Evolutionary conservation across 805 yeast species (phyloP).

Genomic region (Starmera quercuum): DNA sequence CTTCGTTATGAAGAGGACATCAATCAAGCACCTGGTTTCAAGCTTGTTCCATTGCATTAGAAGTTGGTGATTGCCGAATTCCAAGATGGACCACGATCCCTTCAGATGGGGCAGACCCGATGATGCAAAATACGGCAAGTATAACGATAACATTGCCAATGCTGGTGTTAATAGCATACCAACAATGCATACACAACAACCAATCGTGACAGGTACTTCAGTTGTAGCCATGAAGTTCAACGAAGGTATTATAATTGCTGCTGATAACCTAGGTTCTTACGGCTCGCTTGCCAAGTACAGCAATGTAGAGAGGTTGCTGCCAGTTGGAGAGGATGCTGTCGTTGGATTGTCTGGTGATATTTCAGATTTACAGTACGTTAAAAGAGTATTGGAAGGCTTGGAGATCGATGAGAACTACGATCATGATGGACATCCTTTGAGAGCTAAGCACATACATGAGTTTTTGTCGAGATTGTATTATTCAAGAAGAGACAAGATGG

Average conservation of each 20-base stretch:
- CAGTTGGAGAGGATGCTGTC: conserved; percentile 78
- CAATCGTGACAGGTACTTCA: conserved; percentile 94
- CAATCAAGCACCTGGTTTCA: no score
- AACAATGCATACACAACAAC: conserved; percentile 82
- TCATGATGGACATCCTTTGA: conserved; percentile 53
- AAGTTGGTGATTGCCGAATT: no score
- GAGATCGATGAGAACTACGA: conserved; percentile 78
- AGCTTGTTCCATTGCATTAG: no score
- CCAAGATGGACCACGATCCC: conserved; percentile 93
- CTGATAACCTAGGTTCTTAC: conserved; percentile 88
- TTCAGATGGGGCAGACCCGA: conserved; percentile 93
- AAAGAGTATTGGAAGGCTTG: conserved; percentile 67
- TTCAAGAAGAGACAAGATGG: conserved; percentile 83
- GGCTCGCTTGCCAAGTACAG: conserved; percentile 88
- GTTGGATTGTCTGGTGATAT: conserved; percentile 95
- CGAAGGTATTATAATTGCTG: conserved; percentile 89
- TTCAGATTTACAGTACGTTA: conserved; percentile 83
- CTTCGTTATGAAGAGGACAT: no score
- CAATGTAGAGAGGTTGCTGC: conserved; percentile 75
- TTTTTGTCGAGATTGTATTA: conserved; percentile 81
- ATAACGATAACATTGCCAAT: conserved; percentile 66
- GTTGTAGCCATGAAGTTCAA: conserved; percentile 87
- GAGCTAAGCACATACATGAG: conserved; percentile 85
- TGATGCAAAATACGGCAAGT: conserved; percentile 72
- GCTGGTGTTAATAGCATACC: conserved; percentile 49